Conservation (phyloP, 768 basidiomycete species). For the Vararia minispora region DNA sequence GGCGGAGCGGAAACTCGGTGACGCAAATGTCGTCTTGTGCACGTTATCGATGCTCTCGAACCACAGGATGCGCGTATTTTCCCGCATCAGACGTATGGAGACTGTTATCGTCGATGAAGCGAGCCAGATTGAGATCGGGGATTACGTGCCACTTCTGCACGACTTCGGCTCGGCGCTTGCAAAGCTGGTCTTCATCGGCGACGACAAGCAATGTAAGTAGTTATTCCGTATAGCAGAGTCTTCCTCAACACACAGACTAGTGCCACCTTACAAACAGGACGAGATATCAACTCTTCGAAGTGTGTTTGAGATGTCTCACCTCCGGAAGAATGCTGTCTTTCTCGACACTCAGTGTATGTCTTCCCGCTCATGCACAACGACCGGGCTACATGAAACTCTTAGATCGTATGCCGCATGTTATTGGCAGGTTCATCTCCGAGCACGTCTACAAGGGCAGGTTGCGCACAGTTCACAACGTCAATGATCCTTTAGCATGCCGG, state of each 20-base stretch:
- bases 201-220: constrained; percentile 22
- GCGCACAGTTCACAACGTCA: constrained; percentile 14
- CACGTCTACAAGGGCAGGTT: constrained; percentile 20
- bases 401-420: constrained; percentile 25
- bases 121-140: constrained; percentile 31
- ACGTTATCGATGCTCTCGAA: constrained; percentile 37
- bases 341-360: constrained; percentile 25
- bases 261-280: constrained; percentile 26
- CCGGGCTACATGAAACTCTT: not conserved
- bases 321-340: constrained; percentile 17
- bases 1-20: constrained; percentile 18
- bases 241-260: constrained; percentile 11
- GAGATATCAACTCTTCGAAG: constrained; percentile 18
- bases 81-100: constrained; percentile 23
- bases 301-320: constrained; percentile 23
- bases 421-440: constrained; percentile 24
- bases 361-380: not conserved
- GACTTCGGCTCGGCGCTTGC: constrained; percentile 13
- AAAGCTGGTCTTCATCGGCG: constrained; percentile 24
- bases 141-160: constrained; percentile 25
- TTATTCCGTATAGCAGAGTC: constrained; percentile 4
- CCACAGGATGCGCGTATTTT: constrained; percentile 8
- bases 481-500: constrained; percentile 15
- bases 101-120: constrained; percentile 37
- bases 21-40: constrained; percentile 29